A percentile compares a stretch with the other conserved stretches of the same genome.
Conservation (phyloP, 2,329 filamentous ascomycete genomes). For the Kalmusia sp. region DNA sequence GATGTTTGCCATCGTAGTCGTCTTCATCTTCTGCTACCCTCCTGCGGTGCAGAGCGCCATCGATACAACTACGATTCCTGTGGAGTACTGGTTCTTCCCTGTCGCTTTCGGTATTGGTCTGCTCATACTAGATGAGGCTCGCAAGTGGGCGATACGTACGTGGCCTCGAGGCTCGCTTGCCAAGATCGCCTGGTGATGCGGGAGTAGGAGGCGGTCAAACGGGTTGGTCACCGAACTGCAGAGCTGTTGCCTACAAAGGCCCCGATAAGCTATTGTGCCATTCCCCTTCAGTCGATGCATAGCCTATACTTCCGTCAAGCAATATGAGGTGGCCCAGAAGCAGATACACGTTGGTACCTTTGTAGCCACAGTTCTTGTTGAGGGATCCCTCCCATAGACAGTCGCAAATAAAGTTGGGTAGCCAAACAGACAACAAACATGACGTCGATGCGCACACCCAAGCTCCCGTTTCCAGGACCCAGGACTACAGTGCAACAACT, state of each 20-base stretch:
- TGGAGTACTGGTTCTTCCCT: constrained; percentile 79
- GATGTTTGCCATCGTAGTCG: constrained; percentile 71
- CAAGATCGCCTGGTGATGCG: constrained; percentile 69
- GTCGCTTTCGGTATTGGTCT: constrained; percentile 73
- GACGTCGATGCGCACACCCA: neutral
- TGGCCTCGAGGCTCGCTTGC: constrained; percentile 66
- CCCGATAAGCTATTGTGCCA: neutral
- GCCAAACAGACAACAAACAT: neutral
- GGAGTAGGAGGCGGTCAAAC: neutral
- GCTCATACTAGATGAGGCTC: constrained; percentile 69
- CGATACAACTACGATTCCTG: constrained; percentile 68
- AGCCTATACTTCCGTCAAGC: neutral
- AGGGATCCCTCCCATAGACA: neutral
- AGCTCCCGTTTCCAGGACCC: neutral
- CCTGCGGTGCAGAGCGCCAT: constrained; percentile 68
- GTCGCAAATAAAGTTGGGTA: neutral
- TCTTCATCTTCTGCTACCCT: constrained; percentile 71
- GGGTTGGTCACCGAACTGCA: neutral
- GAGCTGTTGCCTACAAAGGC: neutral
- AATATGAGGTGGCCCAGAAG: neutral
- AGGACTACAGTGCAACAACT: neutral
- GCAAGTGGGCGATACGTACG: constrained; percentile 68
- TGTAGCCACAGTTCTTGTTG: neutral
- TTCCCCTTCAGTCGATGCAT: neutral
- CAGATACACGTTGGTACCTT: neutral